Conservation (phyloP, 768 basidiomycete species). For the Naganishia randhawae region DNA sequence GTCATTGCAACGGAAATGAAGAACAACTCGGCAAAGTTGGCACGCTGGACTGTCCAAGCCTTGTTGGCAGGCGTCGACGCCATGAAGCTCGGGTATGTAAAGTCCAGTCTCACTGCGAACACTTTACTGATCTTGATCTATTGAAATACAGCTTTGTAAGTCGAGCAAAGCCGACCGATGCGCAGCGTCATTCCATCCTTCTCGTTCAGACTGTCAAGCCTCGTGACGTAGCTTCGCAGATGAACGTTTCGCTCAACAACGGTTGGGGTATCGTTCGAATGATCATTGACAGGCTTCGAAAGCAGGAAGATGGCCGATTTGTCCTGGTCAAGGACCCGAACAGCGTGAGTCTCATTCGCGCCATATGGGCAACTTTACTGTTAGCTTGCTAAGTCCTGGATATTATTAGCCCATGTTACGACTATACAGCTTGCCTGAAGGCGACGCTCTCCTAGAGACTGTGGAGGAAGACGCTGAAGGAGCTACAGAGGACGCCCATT, state of each 20-base stretch:
- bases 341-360: constrained; percentile 60
- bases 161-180: constrained; percentile 86
- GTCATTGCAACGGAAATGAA: constrained; percentile 99
- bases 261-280: constrained; percentile 99
- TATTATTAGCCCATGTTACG: background rate
- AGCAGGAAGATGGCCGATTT: constrained; percentile 97
- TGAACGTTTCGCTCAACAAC: constrained; percentile 89
- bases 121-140: background rate
- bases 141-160: constrained; percentile 75
- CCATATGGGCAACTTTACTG: background rate
- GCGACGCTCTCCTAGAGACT: constrained; percentile 59
- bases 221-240: constrained; percentile 85
- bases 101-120: constrained; percentile 43
- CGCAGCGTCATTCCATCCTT: constrained; percentile 89
- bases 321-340: constrained; percentile 97
- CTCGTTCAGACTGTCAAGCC: constrained; percentile 94
- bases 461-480: constrained; percentile 41
- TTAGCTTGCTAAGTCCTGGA: background rate
- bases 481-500: constrained; percentile 35
- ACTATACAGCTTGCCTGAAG: constrained; percentile 20
- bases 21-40: constrained; percentile 96
- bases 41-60: constrained; percentile 94
- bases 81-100: constrained; percentile 85
- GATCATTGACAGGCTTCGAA: constrained; percentile 88
- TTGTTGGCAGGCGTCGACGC: constrained; percentile 89